Conservation (phyloP, 805 yeast species). For the Zygotorulaspora florentina region DNA sequence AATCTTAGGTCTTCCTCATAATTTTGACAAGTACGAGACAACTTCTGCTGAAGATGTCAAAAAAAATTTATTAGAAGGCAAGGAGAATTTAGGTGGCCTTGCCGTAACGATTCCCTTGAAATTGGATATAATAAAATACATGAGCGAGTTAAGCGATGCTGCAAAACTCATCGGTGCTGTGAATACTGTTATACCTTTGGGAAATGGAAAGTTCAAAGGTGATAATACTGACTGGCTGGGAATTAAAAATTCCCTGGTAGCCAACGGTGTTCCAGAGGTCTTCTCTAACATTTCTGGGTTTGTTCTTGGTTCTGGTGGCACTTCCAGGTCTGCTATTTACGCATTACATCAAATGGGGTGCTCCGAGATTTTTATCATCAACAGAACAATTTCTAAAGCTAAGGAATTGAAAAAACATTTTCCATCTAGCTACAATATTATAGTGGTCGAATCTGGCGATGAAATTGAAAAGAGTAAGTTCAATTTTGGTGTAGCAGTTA, state of each 20-base stretch:
- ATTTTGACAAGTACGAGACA: conserved; percentile 65
- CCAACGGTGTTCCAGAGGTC: conserved; percentile 54
- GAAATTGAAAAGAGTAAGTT: conserved; percentile 40
- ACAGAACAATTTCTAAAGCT: conserved; percentile 71
- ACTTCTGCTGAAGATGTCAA: conserved; percentile 54
- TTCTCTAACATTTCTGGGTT: conserved; percentile 51
- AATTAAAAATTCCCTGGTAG: conserved; percentile 60
- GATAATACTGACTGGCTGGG: conserved; percentile 98
- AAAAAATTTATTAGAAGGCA: conserved; percentile 43
- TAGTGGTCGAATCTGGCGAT: conserved; percentile 47
- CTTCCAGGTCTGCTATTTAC: conserved; percentile 89
- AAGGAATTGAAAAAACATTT: conserved; percentile 54
- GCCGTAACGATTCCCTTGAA: conserved; percentile 94
- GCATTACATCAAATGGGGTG: conserved; percentile 82
- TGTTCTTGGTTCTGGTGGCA: conserved; percentile 96
- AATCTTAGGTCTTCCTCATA: conserved; percentile 72
- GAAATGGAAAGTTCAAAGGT: conserved; percentile 54
- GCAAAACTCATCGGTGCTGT: conserved; percentile 89
- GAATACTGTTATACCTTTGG: conserved; percentile 69
- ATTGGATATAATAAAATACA: conserved; percentile 65
- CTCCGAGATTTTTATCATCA: conserved; percentile 65
- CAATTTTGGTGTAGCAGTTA: conserved; percentile 57
- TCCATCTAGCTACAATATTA: conserved; percentile 56
- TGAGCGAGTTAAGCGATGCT: conserved; percentile 64
- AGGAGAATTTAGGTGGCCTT: conserved; percentile 75